Conservation (phyloP, 2,329 filamentous ascomycete genomes). For the Elsinoe fawcettii region DNA sequence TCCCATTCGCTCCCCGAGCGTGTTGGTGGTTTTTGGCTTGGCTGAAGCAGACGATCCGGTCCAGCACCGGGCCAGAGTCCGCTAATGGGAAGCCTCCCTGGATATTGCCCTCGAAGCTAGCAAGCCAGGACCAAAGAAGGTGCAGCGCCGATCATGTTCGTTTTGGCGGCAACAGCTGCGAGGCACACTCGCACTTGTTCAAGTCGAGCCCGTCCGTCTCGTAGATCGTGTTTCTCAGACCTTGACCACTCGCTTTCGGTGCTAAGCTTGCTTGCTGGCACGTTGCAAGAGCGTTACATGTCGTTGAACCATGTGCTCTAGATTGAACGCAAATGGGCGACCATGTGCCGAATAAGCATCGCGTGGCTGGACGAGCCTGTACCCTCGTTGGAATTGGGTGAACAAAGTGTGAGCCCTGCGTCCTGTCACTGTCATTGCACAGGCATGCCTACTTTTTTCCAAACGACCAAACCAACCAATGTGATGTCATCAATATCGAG, state of each 20-base stretch:
- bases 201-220: conserved; percentile 12
- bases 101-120: neutral
- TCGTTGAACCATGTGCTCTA: conserved; percentile 13
- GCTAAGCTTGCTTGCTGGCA: neutral
- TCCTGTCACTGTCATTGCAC: conserved; percentile 7
- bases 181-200: neutral
- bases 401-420: conserved; percentile 6
- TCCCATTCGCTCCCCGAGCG: neutral
- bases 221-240: no score
- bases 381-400: conserved; percentile 1
- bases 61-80: conserved; percentile 7
- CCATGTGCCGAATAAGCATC: conserved; percentile 9
- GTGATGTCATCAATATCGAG: conserved; percentile 1
- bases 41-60: neutral
- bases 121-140: neutral
- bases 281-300: conserved; percentile 1
- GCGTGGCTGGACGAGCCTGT: conserved; percentile 13
- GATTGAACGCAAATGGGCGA: conserved; percentile 3
- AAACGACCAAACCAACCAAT: neutral
- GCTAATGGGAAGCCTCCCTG: conserved; percentile 10
- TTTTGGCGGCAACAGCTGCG: neutral
- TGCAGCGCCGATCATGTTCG: conserved; percentile 4
- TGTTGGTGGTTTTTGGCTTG: conserved; percentile 6
- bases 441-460: neutral
- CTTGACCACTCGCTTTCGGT: neutral